phyloP scores from a whole-genome alignment of 2,329 filamentous ascomycete genomes.

The Xylaria sp. region DNA sequence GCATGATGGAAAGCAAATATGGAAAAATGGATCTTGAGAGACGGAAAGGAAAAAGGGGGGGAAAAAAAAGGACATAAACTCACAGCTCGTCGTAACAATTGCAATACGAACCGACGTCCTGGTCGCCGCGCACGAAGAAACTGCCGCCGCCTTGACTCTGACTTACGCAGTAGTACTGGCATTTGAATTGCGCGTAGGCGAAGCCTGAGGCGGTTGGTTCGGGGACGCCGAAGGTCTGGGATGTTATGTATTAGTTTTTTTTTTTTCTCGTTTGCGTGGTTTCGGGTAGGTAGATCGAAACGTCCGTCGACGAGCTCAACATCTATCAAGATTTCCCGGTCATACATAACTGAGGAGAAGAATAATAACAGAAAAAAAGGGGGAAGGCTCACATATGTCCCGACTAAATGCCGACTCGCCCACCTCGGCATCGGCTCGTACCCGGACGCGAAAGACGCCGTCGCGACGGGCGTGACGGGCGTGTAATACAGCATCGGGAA shows the following conservation, averaged over 20 bases:
- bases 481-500: conserved; percentile 30
- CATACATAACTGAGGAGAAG: background rate
- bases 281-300: background rate
- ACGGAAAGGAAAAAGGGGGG: background rate
- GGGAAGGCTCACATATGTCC: conserved; percentile 24
- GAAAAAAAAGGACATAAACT: conserved; percentile 7
- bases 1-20: background rate
- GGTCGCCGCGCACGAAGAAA: conserved; percentile 28
- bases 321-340: too few species aligned
- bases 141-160: conserved; percentile 21
- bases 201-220: conserved; percentile 28
- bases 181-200: conserved; percentile 33
- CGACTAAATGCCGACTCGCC: conserved; percentile 25
- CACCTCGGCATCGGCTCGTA: conserved; percentile 29
- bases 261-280: background rate
- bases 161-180: conserved; percentile 32
- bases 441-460: conserved; percentile 12
- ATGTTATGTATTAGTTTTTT: background rate
- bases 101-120: conserved; percentile 23
- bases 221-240: conserved; percentile 30
- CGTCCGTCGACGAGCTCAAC: too few species aligned
- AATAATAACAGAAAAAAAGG: background rate
- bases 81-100: conserved; percentile 29
- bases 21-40: background rate
- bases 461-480: conserved; percentile 21